phyloP scores from a whole-genome alignment of 805 yeast species.

The Clavispora santaluciae region DNA sequence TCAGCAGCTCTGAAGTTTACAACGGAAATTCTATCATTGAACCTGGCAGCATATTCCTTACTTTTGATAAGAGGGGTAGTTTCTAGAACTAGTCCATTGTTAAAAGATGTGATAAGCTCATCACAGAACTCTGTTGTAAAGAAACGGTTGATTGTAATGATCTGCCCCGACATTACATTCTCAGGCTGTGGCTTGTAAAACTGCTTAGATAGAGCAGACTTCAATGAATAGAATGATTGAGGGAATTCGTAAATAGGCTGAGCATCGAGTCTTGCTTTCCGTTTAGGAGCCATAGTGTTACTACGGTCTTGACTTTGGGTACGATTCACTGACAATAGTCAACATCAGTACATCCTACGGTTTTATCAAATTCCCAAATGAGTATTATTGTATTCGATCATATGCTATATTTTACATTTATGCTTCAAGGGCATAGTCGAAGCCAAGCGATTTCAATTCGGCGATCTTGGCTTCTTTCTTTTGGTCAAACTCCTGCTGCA shows the following conservation, averaged over 20 bases:
- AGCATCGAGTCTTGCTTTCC: not conserved
- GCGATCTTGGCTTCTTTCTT: conserved; percentile 42
- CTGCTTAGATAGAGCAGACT: conserved; percentile 5
- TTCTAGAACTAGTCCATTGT: conserved; percentile 21
- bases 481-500: conserved; percentile 43
- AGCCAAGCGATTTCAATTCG: conserved; percentile 36
- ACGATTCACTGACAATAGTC: too few relatives aligned
- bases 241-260: conserved; percentile 17
- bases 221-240: conserved; percentile 9
- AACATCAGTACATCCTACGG: not conserved
- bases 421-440: conserved; percentile 14
- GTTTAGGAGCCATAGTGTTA: conserved; percentile 9
- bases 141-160: conserved; percentile 37
- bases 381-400: not conserved
- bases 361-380: not conserved
- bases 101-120: conserved; percentile 33
- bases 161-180: conserved; percentile 30
- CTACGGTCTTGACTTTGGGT: too few relatives aligned
- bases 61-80: conserved; percentile 48
- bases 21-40: conserved; percentile 46
- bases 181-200: conserved; percentile 20
- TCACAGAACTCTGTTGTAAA: conserved; percentile 33
- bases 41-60: conserved; percentile 52
- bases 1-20: conserved; percentile 35
- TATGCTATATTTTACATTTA: conserved; percentile 4